Evolutionary conservation across 1,284 basidiomycete species (phyloP).

Genomic region (Farysia itapuensis): DNA sequence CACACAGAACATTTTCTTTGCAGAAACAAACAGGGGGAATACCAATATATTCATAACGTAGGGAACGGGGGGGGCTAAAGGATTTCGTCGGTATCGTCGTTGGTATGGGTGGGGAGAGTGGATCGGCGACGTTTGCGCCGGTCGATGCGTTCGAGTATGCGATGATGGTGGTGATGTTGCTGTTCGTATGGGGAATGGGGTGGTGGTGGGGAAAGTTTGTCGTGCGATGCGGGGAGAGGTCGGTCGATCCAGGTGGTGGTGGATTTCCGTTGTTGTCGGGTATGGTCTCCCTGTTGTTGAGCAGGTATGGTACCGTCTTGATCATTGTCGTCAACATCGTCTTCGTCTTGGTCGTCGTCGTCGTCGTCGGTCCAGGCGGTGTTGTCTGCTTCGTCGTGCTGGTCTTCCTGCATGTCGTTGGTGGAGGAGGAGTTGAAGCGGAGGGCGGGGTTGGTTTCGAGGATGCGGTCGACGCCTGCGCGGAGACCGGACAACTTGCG

Average conservation of each 20-base stretch:
- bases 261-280: no score
- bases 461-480: slow-evolving; percentile 12
- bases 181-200: no score
- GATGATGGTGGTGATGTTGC: no score
- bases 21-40: no score
- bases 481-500: slow-evolving; percentile 18
- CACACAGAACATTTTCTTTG: background rate
- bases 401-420: slow-evolving; percentile 9
- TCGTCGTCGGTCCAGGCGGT: slow-evolving; percentile 37
- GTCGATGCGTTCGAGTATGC: background rate
- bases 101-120: background rate
- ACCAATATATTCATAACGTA: no score
- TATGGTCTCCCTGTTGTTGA: no score
- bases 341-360: background rate
- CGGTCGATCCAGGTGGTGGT: no score
- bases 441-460: slow-evolving; percentile 16
- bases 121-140: background rate
- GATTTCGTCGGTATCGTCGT: no score
- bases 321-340: background rate
- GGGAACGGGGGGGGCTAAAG: no score
- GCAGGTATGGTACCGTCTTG: no score
- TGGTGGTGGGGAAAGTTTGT: no score
- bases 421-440: background rate
- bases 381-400: slow-evolving; percentile 7
- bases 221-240: no score